A percentile compares a stretch with the other conserved stretches of the same genome.
Conservation (phyloP, 768 basidiomycete species). For the Pleurotus eryngii region DNA sequence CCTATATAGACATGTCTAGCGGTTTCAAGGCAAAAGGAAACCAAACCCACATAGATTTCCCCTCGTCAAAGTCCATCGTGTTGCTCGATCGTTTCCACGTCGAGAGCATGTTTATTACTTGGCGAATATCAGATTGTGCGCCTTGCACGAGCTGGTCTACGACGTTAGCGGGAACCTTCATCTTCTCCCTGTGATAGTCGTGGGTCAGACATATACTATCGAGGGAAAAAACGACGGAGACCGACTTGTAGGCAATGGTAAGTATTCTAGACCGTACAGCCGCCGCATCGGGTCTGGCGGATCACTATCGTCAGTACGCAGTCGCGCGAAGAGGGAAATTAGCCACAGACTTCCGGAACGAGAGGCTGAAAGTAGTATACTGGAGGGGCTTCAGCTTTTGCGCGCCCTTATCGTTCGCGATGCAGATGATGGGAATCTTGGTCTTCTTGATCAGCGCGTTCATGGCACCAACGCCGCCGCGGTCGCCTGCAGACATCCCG, state of each 20-base stretch:
- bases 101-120: slow-evolving; percentile 96
- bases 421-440: slow-evolving; percentile 95
- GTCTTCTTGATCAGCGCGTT: slow-evolving; percentile 69
- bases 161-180: slow-evolving; percentile 89
- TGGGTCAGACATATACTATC: neutral
- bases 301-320: slow-evolving; percentile 8
- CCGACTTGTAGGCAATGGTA: slow-evolving; percentile 87
- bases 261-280: slow-evolving; percentile 84
- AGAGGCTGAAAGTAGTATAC: slow-evolving; percentile 65
- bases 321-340: neutral
- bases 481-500: slow-evolving; percentile 97
- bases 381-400: slow-evolving; percentile 89
- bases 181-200: slow-evolving; percentile 66
- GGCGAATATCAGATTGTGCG: slow-evolving; percentile 93
- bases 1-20: slow-evolving; percentile 34
- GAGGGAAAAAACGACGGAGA: neutral
- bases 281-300: slow-evolving; percentile 66
- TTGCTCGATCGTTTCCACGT: slow-evolving; percentile 88
- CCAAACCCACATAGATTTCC: slow-evolving; percentile 79
- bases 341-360: slow-evolving; percentile 62
- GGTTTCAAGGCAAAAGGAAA: neutral
- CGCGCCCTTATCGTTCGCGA: slow-evolving; percentile 87
- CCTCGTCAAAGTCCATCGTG: slow-evolving; percentile 87
- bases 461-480: slow-evolving; percentile 93
- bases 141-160: slow-evolving; percentile 88